Evolutionary conservation across 192 early-diverging fungal genomes (phyloP).

Genomic region (Neocallimastix lanati): DNA sequence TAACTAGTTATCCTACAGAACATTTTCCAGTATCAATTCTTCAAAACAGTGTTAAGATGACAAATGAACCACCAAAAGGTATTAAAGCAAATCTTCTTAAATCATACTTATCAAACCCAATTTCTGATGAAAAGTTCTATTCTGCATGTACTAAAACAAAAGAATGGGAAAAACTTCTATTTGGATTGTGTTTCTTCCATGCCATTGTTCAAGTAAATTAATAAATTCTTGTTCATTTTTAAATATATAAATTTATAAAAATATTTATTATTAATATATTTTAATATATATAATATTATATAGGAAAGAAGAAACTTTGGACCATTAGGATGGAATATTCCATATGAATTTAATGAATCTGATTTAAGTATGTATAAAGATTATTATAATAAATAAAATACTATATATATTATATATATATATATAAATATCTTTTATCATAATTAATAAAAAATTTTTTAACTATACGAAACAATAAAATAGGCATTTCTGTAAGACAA

Average conservation of each 20-base stretch:
- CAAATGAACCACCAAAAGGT: conserved; percentile 45
- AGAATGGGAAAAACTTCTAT: conserved; percentile 44
- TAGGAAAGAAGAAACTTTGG: conserved; percentile 40
- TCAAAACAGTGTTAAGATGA: conserved; percentile 43
- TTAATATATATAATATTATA: neutral
- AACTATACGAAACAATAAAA: neutral
- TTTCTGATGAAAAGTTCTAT: conserved; percentile 41
- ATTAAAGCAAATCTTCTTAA: conserved; percentile 35
- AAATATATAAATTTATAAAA: neutral
- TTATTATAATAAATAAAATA: neutral
- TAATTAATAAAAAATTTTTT: too few species aligned
- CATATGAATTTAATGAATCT: conserved; percentile 48
- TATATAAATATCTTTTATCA: neutral
- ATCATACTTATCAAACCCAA: conserved; percentile 33
- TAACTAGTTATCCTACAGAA: conserved; percentile 34
- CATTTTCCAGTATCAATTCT: conserved; percentile 37
- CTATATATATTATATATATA: too few species aligned
- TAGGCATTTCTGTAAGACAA: conserved; percentile 36
- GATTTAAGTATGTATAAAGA: conserved; percentile 16
- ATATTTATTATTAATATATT: neutral
- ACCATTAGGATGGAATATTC: conserved; percentile 49
- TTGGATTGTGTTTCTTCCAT: conserved; percentile 46
- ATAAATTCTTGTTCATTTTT: neutral
- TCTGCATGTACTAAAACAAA: conserved; percentile 18
- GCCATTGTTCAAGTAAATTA: conserved; percentile 28